Evolutionary conservation across 1,284 basidiomycete species (phyloP).

Genomic region (Rhodotorula sp.): DNA sequence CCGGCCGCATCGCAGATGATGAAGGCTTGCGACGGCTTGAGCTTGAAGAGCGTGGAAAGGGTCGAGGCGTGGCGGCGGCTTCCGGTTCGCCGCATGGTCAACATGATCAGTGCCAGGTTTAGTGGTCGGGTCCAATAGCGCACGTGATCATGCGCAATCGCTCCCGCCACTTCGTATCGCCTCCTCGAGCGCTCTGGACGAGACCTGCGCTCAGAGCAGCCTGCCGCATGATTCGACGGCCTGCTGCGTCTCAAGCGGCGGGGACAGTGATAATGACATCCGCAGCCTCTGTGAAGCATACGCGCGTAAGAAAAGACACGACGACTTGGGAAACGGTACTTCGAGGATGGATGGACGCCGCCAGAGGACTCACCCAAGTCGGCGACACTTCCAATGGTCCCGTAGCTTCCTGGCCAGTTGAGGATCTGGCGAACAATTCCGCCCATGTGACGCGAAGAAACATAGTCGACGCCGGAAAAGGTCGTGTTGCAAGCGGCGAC

Average conservation of each 20-base stretch:
- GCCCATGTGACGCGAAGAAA: constrained; percentile 45
- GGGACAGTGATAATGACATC: constrained; percentile 77
- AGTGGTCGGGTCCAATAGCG: constrained; percentile 32
- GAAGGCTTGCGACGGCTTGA: constrained; percentile 72
- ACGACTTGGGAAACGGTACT: no score
- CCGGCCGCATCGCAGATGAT: constrained; percentile 78
- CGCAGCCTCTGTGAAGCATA: constrained; percentile 63
- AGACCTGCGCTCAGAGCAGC: constrained; percentile 73
- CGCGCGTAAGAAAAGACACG: no score
- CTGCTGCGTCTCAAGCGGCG: constrained; percentile 77
- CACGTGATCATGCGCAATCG: constrained; percentile 73
- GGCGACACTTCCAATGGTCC: constrained; percentile 66
- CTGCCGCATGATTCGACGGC: constrained; percentile 73
- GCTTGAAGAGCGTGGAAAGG: constrained; percentile 68
- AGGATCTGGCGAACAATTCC: constrained; percentile 67
- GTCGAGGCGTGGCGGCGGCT: constrained; percentile 76
- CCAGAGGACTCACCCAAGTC: constrained; percentile 62
- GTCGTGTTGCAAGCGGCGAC: constrained; percentile 7
- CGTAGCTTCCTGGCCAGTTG: constrained; percentile 31
- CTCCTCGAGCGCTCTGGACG: constrained; percentile 65
- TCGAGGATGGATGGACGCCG: no score
- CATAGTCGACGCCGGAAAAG: constrained; percentile 72
- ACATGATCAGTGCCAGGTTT: not conserved
- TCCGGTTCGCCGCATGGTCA: constrained; percentile 63
- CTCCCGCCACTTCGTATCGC: constrained; percentile 70